Evolutionary conservation across 2,329 filamentous ascomycete genomes (phyloP).

Genomic region (Colletotrichum incanum): DNA sequence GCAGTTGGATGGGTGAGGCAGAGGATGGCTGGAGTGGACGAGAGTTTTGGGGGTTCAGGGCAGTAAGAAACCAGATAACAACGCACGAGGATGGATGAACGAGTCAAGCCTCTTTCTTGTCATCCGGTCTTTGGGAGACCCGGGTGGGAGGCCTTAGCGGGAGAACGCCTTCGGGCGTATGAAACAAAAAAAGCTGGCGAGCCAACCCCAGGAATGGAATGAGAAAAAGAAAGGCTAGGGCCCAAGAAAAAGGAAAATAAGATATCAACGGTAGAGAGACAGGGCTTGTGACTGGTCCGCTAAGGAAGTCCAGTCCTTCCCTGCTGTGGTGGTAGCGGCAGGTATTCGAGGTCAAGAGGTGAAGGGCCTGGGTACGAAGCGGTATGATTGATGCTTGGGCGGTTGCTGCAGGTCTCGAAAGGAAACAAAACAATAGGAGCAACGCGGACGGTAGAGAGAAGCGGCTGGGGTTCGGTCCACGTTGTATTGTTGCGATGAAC

Average conservation of each 20-base stretch:
- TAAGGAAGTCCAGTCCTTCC: background rate
- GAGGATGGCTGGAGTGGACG: background rate
- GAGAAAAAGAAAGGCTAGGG: background rate
- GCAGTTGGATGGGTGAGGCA: background rate
- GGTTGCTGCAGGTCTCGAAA: background rate
- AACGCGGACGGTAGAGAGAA: background rate
- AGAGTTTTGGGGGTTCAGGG: background rate
- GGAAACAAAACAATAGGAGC: constrained; percentile 21
- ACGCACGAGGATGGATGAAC: constrained; percentile 16
- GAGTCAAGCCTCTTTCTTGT: constrained; percentile 29
- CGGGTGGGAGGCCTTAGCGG: constrained; percentile 7
- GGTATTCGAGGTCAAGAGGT: background rate
- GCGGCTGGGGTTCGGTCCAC: background rate
- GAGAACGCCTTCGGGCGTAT: constrained; percentile 9
- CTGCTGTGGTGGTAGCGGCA: background rate
- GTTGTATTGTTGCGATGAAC: constrained; percentile 23
- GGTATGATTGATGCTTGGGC: background rate
- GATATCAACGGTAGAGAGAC: background rate
- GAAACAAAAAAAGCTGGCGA: constrained; percentile 8
- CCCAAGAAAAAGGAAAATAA: background rate
- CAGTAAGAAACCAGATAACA: background rate
- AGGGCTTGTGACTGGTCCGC: constrained; percentile 1
- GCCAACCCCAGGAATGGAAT: background rate
- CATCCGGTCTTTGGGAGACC: background rate
- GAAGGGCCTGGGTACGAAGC: background rate